Evolutionary conservation across 805 yeast species (phyloP).

Genomic region (Candida koratica): DNA sequence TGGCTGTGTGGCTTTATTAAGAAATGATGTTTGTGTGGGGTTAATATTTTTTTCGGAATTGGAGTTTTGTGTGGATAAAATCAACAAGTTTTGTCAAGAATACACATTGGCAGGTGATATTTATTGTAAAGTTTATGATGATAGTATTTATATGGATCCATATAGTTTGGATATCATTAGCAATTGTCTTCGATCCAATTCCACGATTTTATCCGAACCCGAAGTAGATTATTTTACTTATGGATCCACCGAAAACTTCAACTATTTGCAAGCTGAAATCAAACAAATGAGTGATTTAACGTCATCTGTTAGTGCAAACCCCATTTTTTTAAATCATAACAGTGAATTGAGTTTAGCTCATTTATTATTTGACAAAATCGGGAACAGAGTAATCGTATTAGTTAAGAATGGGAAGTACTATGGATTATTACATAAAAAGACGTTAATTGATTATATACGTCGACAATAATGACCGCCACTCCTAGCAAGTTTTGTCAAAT

Average conservation of each 20-base stretch:
- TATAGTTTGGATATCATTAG: constrained; percentile 7
- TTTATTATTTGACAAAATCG: constrained; percentile 48
- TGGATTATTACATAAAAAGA: constrained; percentile 53
- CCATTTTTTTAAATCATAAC: constrained; percentile 44
- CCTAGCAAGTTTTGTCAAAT: constrained; percentile 10
- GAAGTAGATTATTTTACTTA: constrained; percentile 25
- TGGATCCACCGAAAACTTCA: constrained; percentile 15
- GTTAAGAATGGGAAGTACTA: constrained; percentile 43
- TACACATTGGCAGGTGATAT: constrained; percentile 26
- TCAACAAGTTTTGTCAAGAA: constrained; percentile 26
- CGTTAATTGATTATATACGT: constrained; percentile 43
- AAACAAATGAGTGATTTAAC: constrained; percentile 37
- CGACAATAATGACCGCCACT: constrained; percentile 14
- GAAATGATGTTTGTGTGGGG: constrained; percentile 37
- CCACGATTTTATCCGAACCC: constrained; percentile 8
- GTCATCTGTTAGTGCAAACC: constrained; percentile 41
- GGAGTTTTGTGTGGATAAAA: constrained; percentile 47
- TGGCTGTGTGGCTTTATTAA: constrained; percentile 50
- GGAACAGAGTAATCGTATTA: constrained; percentile 47
- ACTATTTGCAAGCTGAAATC: constrained; percentile 10
- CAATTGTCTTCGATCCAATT: constrained; percentile 10
- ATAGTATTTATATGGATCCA: constrained; percentile 8
- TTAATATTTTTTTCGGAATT: constrained; percentile 48
- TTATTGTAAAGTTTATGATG: constrained; percentile 24
- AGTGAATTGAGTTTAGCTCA: constrained; percentile 50